Base-by-base conservation (phyloP, 108 stramenopile genomes). In the Pseudonitzschia multistriata region DNA sequence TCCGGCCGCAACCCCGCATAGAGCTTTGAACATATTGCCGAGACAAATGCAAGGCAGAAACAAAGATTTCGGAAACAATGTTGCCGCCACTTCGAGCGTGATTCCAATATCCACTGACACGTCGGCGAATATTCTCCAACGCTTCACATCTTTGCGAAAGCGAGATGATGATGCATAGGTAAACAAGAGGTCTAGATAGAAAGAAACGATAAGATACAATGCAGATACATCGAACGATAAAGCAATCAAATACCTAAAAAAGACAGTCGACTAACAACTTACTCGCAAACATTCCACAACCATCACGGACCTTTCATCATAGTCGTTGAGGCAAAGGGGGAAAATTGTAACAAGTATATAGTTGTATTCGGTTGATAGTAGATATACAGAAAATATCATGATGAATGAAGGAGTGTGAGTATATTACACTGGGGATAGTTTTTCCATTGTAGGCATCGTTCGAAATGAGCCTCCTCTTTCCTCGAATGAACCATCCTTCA, bases 1-100 rank as follows among this genome's bases (percentile, higher is more conserved):
- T 15, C 92, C 92, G 2, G 92, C 92, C 19, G 92, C 92, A 0
- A 93, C 92, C 10, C 92, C 92, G 81, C 92, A 93, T 13, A 90
- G 68, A 1, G 92, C 87, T 62, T 93, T 90, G 77, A 83, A 93
- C 59, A 89, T 81, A 67, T 89, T 93, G 0, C 87, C 92, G n/a
- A 88, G 24, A 49, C 68, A 81, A 53, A 81, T 76, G 60, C 82
- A 65, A 11, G 88, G 88, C 42, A 93, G 65, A 77, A 93, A 93
- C 65, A 84, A 87, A 4, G 52, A n/a, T 22, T 36, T 73, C 1
- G 86, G 86, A 4, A 69, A 30, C 36, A 77, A 54, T 24, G 71
- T 67, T 5, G 92, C 92, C 55, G 79, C 50, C 28, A 87, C 85
- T 77, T 90, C 89, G 42, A 90, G 68, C 17, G 92, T 93, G 40